Base-by-base conservation (phyloP, 2,329 filamentous ascomycete genomes). In the Verticillium nonalfalfae region DNA sequence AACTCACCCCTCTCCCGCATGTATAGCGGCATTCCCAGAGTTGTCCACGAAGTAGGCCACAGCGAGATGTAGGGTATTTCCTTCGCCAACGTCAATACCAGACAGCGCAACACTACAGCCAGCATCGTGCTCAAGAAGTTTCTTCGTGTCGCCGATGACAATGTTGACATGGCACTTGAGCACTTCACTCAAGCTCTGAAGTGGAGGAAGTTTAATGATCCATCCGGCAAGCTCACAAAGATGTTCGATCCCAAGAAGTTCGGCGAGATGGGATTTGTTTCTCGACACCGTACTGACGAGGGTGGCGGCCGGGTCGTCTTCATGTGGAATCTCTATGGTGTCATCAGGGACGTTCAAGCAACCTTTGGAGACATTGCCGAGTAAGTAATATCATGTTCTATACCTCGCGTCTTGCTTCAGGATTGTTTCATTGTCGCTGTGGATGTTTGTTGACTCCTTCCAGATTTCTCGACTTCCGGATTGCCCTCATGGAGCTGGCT, bases 251-350 rank as follows among this genome's bases (percentile, higher is more conserved):
- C 82, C 66, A 76, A 76, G 62, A 93, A 91, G 76, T 97, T 95
- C 68, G 85, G 81, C 7, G 88, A 88, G 1, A 75, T 97, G 61
- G 94, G 93, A 45, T 97, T 90, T 72, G 84, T 97, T 58, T 91
- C 91, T 1, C 81, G 81, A n/a, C 87, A 95, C 67, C 76, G 81
- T 60, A 80, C 81, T 39, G 80, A 81, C 1, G 78, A 78, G 33
- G 81, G 80, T 58, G 75, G 77, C 62, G 79, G 85, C 68, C 85
- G 88, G 73, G 82, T 69, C 18, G 72, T 97, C 61, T 88, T 93
- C 57, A 95, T 91, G 2, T 97, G 93, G 89, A 97, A 97, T 74
- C 88, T 97, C 70, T 97, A 98, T 72, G 93, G 93, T 14, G 86
- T 86, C 40, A 90, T 93, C 65, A 95, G 95, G 81, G 85, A 91